Evolutionary conservation across 1,139 yeast species (phyloP), one percentile per base, ranked within the genome.

Genomic region (Dujonia santamariae): DNA sequence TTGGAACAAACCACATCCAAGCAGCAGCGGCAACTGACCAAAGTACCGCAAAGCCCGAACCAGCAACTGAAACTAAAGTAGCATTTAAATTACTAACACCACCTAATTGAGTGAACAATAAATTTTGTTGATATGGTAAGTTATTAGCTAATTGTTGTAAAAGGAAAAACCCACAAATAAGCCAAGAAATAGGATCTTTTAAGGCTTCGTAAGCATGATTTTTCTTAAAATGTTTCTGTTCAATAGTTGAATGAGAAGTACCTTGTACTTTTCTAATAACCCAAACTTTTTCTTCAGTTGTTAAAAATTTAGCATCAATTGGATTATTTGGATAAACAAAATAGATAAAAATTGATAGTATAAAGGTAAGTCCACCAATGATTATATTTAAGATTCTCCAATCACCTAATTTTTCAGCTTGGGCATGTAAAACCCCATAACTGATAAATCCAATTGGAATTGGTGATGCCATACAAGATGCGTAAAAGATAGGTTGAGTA

Each of bases 41-140:
- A 3, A 56, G 41, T 4, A 58, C 54, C 1, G 71, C 61, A 39
- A 61, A 72, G 0, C 75, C 72, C 31, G 74, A 70, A 27, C 71
- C 61, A 1, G 77, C 78, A 32, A 73, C 77, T 4, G 78, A 65
- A 4, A 75, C 76, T 24, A 75, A 51, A 1, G 78, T 72, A 1
- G 80, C 66, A 34, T 63, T 64, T 35, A 75, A 54, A 42, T 60
- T 64, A 16, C 61, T 48, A 24, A 72, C 53, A 3, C 54, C 65
- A 32, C 75, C 75, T 49, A 69, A 56, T 28, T 58, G 59, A 18
- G 55, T 58, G 38, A 62, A 72, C 31, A 72, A 51, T 30, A 71
- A 46, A 34, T 63, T 68, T 41, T 71, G 71, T 44, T 69, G 75
- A 42, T 69, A 72, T 4, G 72, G 59, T 35, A 70, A 56, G 44